Evolutionary conservation across 2,329 filamentous ascomycete species (phyloP).

Genomic region (Coniochaeta sp.): DNA sequence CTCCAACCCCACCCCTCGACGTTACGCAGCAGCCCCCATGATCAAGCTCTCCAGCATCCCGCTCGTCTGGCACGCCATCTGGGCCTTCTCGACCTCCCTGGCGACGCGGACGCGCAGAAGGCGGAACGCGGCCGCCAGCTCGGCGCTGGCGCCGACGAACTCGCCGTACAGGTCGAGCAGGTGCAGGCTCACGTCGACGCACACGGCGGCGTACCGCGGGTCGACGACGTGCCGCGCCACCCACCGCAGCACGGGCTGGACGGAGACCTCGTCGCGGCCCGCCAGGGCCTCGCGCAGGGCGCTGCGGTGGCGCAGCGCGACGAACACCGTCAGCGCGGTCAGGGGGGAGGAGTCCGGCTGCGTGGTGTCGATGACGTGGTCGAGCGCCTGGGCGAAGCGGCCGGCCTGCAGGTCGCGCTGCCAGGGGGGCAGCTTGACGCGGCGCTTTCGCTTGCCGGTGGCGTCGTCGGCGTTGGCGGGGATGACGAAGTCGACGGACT

Average conservation of each 20-base stretch:
- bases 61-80: slow-evolving; percentile 71
- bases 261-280: slow-evolving; percentile 70
- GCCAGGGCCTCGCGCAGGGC: slow-evolving; percentile 75
- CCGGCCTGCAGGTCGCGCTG: slow-evolving; percentile 74
- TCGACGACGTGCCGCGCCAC: slow-evolving; percentile 73
- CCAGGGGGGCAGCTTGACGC: slow-evolving; percentile 65
- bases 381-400: slow-evolving; percentile 69
- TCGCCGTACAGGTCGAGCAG: slow-evolving; percentile 84
- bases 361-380: slow-evolving; percentile 60
- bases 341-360: slow-evolving; percentile 49
- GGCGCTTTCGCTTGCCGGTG: slow-evolving; percentile 37
- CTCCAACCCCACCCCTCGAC: neutral
- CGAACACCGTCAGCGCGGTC: slow-evolving; percentile 67
- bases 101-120: slow-evolving; percentile 64
- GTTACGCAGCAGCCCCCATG: slow-evolving; percentile 27
- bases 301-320: slow-evolving; percentile 79
- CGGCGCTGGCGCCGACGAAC: slow-evolving; percentile 64
- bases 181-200: slow-evolving; percentile 75
- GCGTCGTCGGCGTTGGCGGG: slow-evolving; percentile 49
- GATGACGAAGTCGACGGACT: slow-evolving; percentile 83
- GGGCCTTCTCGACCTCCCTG: slow-evolving; percentile 72
- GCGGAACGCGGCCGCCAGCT: slow-evolving; percentile 65
- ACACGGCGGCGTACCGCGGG: slow-evolving; percentile 71
- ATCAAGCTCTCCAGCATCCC: slow-evolving; percentile 79
- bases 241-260: slow-evolving; percentile 81